A percentile compares a stretch with the other conserved stretches of the same genome.
phyloP scores from a whole-genome alignment of 2,329 filamentous ascomycete species.

The Cercospora nicotianae region DNA sequence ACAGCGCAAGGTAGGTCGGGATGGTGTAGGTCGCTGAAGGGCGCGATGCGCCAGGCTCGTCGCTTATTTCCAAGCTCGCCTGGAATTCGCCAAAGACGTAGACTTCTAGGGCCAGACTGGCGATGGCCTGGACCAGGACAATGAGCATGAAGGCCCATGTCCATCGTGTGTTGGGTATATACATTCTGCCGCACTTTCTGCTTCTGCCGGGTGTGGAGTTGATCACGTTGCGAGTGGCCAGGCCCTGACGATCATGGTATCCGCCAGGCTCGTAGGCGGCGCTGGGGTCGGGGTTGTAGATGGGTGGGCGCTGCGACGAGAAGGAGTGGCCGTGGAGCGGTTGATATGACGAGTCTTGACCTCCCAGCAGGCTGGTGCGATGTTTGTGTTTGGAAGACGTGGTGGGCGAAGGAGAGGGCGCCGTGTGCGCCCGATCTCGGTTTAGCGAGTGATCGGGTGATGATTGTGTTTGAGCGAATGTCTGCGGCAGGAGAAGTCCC shows the following conservation, averaged over 20 bases:
- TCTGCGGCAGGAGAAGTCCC: conserved; percentile 1
- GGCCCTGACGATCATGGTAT: conserved; percentile 55
- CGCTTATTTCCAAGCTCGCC: conserved; percentile 46
- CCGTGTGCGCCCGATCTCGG: conserved; percentile 27
- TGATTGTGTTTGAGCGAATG: neutral
- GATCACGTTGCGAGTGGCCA: conserved; percentile 42
- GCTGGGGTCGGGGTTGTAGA: conserved; percentile 26
- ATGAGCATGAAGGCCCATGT: conserved; percentile 80
- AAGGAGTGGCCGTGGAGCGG: conserved; percentile 48
- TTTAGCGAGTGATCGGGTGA: neutral
- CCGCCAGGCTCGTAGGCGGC: conserved; percentile 46
- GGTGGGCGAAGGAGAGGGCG: conserved; percentile 32
- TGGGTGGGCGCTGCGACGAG: conserved; percentile 30
- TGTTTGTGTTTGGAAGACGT: conserved; percentile 53
- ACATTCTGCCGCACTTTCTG: conserved; percentile 56
- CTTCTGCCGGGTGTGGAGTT: conserved; percentile 33
- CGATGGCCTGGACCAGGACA: conserved; percentile 71
- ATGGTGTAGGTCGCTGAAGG: conserved; percentile 57
- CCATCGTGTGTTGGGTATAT: conserved; percentile 81
- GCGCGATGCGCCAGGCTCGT: conserved; percentile 8
- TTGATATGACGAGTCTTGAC: conserved; percentile 43
- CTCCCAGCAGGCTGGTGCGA: conserved; percentile 60
- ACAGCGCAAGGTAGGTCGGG: conserved; percentile 90
- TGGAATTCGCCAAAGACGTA: conserved; percentile 92
- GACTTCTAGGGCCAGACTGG: conserved; percentile 81